Base-by-base conservation (phyloP, 2,329 filamentous ascomycete genomes). In the Cadophora luteo-olivacea region DNA sequence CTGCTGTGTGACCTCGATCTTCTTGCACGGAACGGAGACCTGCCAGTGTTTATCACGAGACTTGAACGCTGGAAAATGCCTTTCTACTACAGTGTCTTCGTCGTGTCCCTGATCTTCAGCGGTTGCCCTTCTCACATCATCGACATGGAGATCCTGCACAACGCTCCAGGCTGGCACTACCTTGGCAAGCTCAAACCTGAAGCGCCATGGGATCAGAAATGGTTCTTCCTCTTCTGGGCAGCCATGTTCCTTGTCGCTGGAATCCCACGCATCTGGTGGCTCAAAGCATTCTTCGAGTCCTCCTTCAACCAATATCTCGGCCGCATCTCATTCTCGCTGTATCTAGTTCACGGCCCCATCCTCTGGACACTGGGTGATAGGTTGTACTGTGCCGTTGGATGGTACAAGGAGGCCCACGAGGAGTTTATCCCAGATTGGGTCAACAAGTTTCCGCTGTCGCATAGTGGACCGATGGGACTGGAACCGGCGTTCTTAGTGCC, bases 191-290 rank as follows among this genome's bases (percentile, higher is more conserved):
- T 92, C 67, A 90, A 89, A 69, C 88, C 89, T 0, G 87, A 91
- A 74, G 89, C 89, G 0, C 86, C 89, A 12, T 90, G 83, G 72
- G 87, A 91, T 75, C 84, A 83, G 75, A 91, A 91, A 77, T 91
- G 88, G 88, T 91, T 91, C 78, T 91, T 84, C 75, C 82, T 91
- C 2, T 89, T 89, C 75, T 87, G 84, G 80, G 88, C 87, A 0
- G 83, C 89, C 0, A 80, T 82, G 29, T 82, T 89, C 64, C 76
- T 89, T 0, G 84, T 92, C 0, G 80, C 84, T 0, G 82, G 84
- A 0, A 80, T 87, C 2, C 85, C 86, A 7, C 85, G 85, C n/a
- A 82, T 91, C n/a, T 73, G 78, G 4, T 86, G 83, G 83, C 80
- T 90, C 19, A 86, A 84, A 77, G 70, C 78, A 2, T 87, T 89